Percentiles rank a stretch among this genome's conserved stretches.
Conservation (phyloP, 495 filamentous ascomycete species). For the Parathielavia hyrcaniae region DNA sequence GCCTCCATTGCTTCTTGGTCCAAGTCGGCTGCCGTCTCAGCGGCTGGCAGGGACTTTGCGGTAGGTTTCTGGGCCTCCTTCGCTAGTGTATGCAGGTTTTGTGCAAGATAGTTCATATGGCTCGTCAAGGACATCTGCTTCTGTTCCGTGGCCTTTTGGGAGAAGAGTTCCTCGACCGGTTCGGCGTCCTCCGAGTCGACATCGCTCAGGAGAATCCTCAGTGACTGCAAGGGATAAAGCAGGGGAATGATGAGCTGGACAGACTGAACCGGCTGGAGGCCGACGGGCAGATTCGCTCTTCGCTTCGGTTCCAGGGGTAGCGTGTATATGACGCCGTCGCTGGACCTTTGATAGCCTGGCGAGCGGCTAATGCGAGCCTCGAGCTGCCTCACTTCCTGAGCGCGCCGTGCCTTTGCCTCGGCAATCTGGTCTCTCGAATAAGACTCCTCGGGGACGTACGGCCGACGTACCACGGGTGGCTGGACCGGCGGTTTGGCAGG, state of each 20-base stretch:
- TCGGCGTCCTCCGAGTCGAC: conserved; percentile 55
- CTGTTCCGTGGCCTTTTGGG: conserved; percentile 50
- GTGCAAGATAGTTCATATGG: conserved; percentile 69
- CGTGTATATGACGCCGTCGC: conserved; percentile 63
- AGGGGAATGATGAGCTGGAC: conserved; percentile 65
- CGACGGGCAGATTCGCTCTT: conserved; percentile 52
- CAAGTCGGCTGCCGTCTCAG: conserved; percentile 8
- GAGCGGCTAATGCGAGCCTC: conserved; percentile 71
- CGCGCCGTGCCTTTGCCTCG: conserved; percentile 57
- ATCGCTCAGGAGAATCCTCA: conserved; percentile 59
- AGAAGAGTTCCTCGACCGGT: conserved; percentile 60
- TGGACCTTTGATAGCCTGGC: conserved; percentile 61
- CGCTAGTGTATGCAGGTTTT: conserved; percentile 66
- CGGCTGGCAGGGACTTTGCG: neutral
- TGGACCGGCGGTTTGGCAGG: conserved; percentile 43
- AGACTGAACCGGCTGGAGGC: conserved; percentile 57
- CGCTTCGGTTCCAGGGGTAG: conserved; percentile 67
- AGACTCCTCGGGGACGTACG: conserved; percentile 37
- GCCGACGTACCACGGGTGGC: conserved; percentile 29
- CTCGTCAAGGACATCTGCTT: conserved; percentile 60
- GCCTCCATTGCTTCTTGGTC: conserved; percentile 28
- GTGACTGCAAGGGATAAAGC: conserved; percentile 65
- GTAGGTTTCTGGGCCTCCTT: conserved; percentile 36
- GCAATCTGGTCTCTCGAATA: conserved; percentile 53
- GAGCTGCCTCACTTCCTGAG: conserved; percentile 63